Conservation (phyloP, 2,329 filamentous ascomycete genomes). For the Fragosphaeria purpurea region DNA sequence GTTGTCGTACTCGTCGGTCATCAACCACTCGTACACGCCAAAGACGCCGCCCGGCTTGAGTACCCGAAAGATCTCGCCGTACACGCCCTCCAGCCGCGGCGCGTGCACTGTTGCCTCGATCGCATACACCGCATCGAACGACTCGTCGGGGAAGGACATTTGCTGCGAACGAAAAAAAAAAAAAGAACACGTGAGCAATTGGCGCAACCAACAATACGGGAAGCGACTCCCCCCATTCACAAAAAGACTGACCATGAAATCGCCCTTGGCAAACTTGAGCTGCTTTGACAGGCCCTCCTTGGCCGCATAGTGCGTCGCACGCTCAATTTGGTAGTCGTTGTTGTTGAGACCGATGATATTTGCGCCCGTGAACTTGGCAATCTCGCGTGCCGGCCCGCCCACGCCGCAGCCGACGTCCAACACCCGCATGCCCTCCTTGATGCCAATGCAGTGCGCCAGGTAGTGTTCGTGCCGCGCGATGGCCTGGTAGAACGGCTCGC, state of each 20-base stretch:
- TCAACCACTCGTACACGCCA: conserved; percentile 97
- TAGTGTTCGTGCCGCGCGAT: conserved; percentile 98
- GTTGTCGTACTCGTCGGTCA: conserved; percentile 94
- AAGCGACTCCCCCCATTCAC: not conserved
- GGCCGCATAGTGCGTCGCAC: conserved; percentile 73
- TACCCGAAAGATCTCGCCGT: conserved; percentile 88
- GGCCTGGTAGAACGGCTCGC: conserved; percentile 81
- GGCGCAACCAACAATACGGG: too few species aligned
- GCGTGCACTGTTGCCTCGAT: conserved; percentile 97
- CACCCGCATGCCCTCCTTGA: conserved; percentile 79
- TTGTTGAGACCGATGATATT: conserved; percentile 93
- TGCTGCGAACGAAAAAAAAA: conserved; percentile 31
- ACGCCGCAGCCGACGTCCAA: conserved; percentile 96
- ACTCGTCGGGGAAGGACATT: conserved; percentile 89
- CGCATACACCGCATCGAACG: conserved; percentile 89
- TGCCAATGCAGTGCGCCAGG: conserved; percentile 78
- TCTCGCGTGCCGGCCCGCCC: conserved; percentile 88
- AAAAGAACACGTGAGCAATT: not conserved
- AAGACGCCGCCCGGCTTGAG: conserved; percentile 94
- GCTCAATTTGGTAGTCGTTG: conserved; percentile 98
- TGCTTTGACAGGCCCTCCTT: conserved; percentile 74
- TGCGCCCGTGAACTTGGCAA: conserved; percentile 86
- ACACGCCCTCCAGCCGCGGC: conserved; percentile 80
- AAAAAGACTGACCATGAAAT: conserved; percentile 64
- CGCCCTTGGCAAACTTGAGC: conserved; percentile 81